These are phyloP conservation scores for Pyrenophora teres DNA, from an alignment of 2,329 filamentous ascomycete species.

Conservation along the genomic window DNA sequence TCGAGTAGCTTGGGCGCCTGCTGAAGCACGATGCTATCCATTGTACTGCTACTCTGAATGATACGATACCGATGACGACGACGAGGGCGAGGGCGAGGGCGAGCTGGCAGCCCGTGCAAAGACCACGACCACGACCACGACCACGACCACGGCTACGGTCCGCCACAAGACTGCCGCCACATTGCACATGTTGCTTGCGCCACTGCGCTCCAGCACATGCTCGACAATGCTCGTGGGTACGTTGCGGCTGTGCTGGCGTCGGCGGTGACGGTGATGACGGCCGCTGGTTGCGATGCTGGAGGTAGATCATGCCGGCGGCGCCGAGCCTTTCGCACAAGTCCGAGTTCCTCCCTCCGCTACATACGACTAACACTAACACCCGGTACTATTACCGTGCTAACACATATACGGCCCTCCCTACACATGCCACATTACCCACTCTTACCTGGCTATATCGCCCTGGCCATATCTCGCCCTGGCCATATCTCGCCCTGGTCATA, in stretches of 20 bases:
- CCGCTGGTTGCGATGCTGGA: neutral
- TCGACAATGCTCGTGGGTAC: slow-evolving; percentile 3
- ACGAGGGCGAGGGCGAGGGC: neutral
- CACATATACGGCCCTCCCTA: neutral
- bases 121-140: no score
- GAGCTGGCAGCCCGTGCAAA: no score
- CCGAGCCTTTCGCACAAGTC: slow-evolving; percentile 20
- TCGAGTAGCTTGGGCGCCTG: slow-evolving; percentile 44
- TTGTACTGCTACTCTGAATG: slow-evolving; percentile 4
- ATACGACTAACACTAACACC: neutral
- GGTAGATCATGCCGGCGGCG: slow-evolving; percentile 34
- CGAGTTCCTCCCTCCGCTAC: slow-evolving; percentile 1
- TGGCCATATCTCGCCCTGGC: slow-evolving; percentile 11
- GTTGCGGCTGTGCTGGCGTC: slow-evolving; percentile 33
- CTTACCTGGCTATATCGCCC: neutral
- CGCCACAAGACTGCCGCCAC: slow-evolving; percentile 10
- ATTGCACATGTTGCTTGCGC: slow-evolving; percentile 11
- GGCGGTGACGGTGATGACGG: slow-evolving; percentile 21
- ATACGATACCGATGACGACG: slow-evolving; percentile 10
- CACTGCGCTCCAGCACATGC: slow-evolving; percentile 10
- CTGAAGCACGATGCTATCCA: slow-evolving; percentile 38
- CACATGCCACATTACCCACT: slow-evolving; percentile 1
- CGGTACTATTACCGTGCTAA: slow-evolving; percentile 11
- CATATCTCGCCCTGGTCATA: slow-evolving; percentile 10
- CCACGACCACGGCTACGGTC: no score